Evolutionary conservation across 495 filamentous ascomycete species (phyloP), one percentile per base, ranked within the genome.

Genomic region (Aspergillus cavernicola): DNA sequence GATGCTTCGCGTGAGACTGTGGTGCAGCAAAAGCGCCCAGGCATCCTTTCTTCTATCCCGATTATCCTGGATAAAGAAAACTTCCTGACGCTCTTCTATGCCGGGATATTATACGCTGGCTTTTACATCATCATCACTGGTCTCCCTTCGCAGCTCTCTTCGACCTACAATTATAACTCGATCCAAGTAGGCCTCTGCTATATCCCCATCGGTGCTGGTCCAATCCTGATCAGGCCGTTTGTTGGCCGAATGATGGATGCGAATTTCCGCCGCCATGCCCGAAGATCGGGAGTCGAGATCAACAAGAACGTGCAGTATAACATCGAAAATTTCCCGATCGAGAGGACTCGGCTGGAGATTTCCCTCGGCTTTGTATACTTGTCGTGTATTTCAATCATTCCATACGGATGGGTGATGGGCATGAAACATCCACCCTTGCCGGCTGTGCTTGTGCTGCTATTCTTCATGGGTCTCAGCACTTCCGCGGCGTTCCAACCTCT

Each of bases 371-470:
- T 77, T 8, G 55, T 75, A 6, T 68, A 72, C 41, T 3, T 70
- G 4, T 59, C 58, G 0, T 55, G 58, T 32, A 44, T 59, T 5
- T 50, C 57, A 2, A 54, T 76, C 11, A 52, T 79, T 12, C 63
- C 63, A 0, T 82, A 78, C 56, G 74, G 75, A 26, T 82, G 79
- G 78, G 65, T 71, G 1, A 70, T 79, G 59, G 4, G 9, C 4
- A 4, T 4, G 4, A 4, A 4, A 4, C 24, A 9, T 9, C 24
- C 4, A 4, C 4, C 9, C 24, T 9, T 4, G 4, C 4, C 9
- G 9, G 24, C 24, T 9, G 24, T 28, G 24, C 24, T 9, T 9
- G 9, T 28, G 4, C 4, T 28, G 4, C 9, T 9, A 28, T 4
- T 9, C 9, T 28, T 28, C 24, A 28, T 28, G 4, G 9, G 4